Percentiles rank a stretch among this genome's conserved stretches.
Evolutionary conservation across 108 stramenopile species (phyloP).

Genomic region (Cyclotella sp.): DNA sequence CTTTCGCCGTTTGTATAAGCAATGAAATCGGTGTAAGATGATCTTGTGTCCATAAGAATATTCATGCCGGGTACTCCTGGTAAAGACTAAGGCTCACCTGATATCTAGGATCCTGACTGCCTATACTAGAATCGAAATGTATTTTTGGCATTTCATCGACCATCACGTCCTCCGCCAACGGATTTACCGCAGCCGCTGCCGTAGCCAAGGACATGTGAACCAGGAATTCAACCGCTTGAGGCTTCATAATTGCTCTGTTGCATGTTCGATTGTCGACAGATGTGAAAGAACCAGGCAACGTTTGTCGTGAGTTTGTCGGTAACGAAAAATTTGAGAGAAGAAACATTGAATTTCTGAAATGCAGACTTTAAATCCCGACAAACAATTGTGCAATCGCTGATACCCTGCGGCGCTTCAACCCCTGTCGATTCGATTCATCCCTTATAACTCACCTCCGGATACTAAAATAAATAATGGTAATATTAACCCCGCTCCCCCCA

Average conservation of each 20-base stretch:
- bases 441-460: constrained; percentile 67
- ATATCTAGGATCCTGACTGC: constrained; percentile 17
- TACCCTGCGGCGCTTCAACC: neutral
- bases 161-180: constrained; percentile 71
- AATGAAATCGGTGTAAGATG: too few species aligned
- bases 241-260: constrained; percentile 74
- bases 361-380: too few species aligned
- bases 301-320: neutral
- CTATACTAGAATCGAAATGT: constrained; percentile 31
- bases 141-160: constrained; percentile 50
- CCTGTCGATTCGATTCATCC: neutral
- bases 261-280: neutral
- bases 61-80: too few species aligned
- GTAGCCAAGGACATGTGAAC: constrained; percentile 85
- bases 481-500: constrained; percentile 75
- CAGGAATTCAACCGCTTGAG: constrained; percentile 84
- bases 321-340: neutral
- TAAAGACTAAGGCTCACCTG: neutral
- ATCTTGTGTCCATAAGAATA: too few species aligned
- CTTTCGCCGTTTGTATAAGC: too few species aligned
- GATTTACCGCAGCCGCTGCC: constrained; percentile 78
- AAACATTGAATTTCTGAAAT: neutral
- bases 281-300: too few species aligned
- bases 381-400: neutral
- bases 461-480: constrained; percentile 90